Percentiles rank a stretch among this genome's conserved stretches.
Conservation (phyloP, 2,329 filamentous ascomycete genomes). For the Alternaria infectoria region DNA sequence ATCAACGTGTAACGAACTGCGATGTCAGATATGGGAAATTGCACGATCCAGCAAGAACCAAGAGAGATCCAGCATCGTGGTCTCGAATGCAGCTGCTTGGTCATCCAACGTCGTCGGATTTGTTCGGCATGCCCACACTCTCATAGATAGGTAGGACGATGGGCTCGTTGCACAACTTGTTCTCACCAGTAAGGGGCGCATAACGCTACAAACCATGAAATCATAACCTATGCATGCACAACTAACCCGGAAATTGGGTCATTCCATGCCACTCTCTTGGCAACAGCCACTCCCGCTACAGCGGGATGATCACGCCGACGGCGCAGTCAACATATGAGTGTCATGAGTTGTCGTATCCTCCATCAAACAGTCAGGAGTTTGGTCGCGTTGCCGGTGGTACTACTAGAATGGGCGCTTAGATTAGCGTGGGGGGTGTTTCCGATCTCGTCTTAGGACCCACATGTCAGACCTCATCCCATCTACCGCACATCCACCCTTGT, state of each 20-base stretch:
- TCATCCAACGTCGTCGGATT: not conserved
- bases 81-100: not conserved
- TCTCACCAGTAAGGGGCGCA: not conserved
- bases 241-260: not conserved
- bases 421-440: not conserved
- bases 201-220: not conserved
- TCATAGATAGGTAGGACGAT: not conserved
- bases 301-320: not conserved
- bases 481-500: not conserved
- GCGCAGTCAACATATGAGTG: not conserved
- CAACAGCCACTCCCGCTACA: not conserved
- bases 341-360: not conserved
- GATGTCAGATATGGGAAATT: not conserved
- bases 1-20: not conserved
- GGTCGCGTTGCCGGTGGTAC: not conserved
- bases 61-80: not conserved
- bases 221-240: not conserved
- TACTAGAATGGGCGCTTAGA: not conserved
- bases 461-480: not conserved
- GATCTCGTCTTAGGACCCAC: not conserved
- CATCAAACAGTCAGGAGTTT: not conserved
- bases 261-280: not conserved
- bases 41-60: not conserved
- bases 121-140: not conserved
- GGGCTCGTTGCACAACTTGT: not conserved